phyloP scores from a whole-genome alignment of 208 protist species.

The Wallacemonas rigidus region DNA sequence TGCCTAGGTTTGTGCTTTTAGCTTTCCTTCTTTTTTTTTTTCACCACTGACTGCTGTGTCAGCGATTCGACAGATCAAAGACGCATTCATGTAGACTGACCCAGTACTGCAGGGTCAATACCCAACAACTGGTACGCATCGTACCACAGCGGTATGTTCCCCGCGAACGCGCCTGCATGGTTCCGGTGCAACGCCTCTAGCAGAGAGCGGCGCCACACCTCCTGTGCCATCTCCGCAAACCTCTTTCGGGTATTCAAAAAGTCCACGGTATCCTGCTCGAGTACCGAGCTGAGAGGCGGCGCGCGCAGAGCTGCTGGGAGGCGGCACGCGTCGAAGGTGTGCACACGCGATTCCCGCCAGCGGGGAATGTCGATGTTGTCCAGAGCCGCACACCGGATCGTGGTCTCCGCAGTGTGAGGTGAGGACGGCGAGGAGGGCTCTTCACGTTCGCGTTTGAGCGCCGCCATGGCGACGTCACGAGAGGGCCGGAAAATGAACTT shows the following conservation, averaged over 20 bases:
- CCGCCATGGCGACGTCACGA: slow-evolving; percentile 27
- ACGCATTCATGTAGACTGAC: neutral
- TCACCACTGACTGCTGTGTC: no score
- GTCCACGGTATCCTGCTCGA: slow-evolving; percentile 54
- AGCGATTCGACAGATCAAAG: no score
- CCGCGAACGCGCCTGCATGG: neutral
- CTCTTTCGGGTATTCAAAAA: slow-evolving; percentile 57
- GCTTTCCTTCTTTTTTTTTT: neutral
- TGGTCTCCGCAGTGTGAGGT: neutral
- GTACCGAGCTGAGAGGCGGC: slow-evolving; percentile 46
- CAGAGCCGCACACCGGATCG: slow-evolving; percentile 9
- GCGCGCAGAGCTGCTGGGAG: slow-evolving; percentile 66
- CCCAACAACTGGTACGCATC: slow-evolving; percentile 73
- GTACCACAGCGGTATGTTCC: slow-evolving; percentile 71
- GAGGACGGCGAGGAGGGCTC: slow-evolving; percentile 8
- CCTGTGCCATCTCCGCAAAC: slow-evolving; percentile 50
- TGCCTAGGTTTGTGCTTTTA: neutral
- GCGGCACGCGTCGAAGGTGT: slow-evolving; percentile 51
- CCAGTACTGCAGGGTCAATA: slow-evolving; percentile 25
- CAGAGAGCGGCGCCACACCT: slow-evolving; percentile 44
- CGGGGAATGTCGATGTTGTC: slow-evolving; percentile 58
- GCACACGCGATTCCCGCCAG: slow-evolving; percentile 54
- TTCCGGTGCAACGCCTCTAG: slow-evolving; percentile 15
- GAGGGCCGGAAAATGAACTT: slow-evolving; percentile 60
- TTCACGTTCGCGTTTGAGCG: slow-evolving; percentile 36